These are phyloP conservation scores for Alternaria solani DNA, from an alignment of 2,329 filamentous ascomycete species.

Conservation along the genomic window DNA sequence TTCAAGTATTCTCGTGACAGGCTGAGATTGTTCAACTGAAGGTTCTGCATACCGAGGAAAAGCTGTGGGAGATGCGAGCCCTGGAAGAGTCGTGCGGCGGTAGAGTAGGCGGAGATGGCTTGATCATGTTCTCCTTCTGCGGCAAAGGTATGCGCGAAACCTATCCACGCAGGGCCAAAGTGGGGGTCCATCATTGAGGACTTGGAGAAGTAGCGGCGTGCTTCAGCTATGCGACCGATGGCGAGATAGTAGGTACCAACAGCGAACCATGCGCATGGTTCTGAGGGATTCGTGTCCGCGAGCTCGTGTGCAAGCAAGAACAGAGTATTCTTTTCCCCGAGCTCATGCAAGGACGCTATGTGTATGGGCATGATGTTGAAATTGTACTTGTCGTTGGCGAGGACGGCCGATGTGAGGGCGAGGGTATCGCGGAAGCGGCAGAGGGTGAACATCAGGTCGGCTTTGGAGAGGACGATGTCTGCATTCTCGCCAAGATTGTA, in stretches of 20 bases:
- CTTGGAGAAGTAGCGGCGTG: constrained; percentile 91
- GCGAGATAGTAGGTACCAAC: constrained; percentile 95
- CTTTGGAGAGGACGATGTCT: constrained; percentile 87
- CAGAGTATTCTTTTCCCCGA: constrained; percentile 83
- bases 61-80: constrained; percentile 95
- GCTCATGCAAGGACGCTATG: constrained; percentile 88
- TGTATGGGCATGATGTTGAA: constrained; percentile 90
- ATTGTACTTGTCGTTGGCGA: constrained; percentile 86
- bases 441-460: constrained; percentile 91
- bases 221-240: constrained; percentile 89
- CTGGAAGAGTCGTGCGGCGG: constrained; percentile 92
- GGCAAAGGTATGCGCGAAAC: constrained; percentile 97
- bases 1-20: constrained; percentile 94
- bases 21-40: constrained; percentile 92
- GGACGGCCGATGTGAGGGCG: constrained; percentile 80
- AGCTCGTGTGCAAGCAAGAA: constrained; percentile 94
- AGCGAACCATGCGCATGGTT: constrained; percentile 91
- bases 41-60: constrained; percentile 98
- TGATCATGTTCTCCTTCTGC: constrained; percentile 98
- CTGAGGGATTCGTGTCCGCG: constrained; percentile 87
- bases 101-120: constrained; percentile 96
- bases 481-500: constrained; percentile 88
- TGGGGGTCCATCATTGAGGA: constrained; percentile 97
- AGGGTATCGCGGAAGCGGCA: constrained; percentile 91
- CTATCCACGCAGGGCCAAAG: constrained; percentile 97